A percentile compares a stretch with the other conserved stretches of the same genome.
These are phyloP conservation scores for Plectosphaerella sp. DNA, from an alignment of 2,329 filamentous ascomycete genomes.

Conservation along the genomic window DNA sequence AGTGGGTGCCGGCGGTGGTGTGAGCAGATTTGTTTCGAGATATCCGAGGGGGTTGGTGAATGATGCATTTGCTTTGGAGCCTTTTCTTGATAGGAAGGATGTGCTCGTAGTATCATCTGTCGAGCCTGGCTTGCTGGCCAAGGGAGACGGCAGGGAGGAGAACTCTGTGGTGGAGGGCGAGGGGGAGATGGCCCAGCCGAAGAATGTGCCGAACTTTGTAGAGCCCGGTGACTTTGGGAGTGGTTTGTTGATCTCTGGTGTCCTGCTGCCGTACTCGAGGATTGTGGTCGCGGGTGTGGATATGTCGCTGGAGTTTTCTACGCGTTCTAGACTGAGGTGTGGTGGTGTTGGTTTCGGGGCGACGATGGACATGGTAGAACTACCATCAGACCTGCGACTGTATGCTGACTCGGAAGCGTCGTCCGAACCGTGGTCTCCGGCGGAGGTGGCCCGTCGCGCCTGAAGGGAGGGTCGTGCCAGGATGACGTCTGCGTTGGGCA, in stretches of 20 bases:
- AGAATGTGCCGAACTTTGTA: constrained; percentile 45
- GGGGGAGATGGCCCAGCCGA: constrained; percentile 47
- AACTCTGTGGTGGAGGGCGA: constrained; percentile 44
- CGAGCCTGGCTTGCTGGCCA: constrained; percentile 34
- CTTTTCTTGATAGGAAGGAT: constrained; percentile 21
- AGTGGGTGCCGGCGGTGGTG: constrained; percentile 35
- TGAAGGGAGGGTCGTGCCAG: constrained; percentile 14
- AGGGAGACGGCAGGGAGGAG: constrained; percentile 50
- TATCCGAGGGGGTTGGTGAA: constrained; percentile 41
- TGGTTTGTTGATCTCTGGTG: constrained; percentile 47
- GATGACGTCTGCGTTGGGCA: constrained; percentile 33
- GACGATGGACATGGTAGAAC: constrained; percentile 42
- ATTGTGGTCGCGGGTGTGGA: constrained; percentile 18
- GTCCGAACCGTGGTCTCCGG: constrained; percentile 15
- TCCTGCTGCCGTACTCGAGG: constrained; percentile 9
- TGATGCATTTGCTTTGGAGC: constrained; percentile 27
- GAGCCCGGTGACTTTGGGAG: constrained; percentile 49
- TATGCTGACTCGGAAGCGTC: constrained; percentile 23
- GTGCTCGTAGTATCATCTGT: constrained; percentile 32
- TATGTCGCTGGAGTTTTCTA: constrained; percentile 22
- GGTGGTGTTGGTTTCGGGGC: constrained; percentile 46
- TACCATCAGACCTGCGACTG: constrained; percentile 31
- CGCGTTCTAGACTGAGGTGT: constrained; percentile 45
- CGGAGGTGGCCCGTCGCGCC: constrained; percentile 3
- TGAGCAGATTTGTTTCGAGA: constrained; percentile 47